Evolutionary conservation across 1,284 basidiomycete genomes (phyloP), one percentile per base, ranked within the genome.

Genomic region (Meira nashicola): DNA sequence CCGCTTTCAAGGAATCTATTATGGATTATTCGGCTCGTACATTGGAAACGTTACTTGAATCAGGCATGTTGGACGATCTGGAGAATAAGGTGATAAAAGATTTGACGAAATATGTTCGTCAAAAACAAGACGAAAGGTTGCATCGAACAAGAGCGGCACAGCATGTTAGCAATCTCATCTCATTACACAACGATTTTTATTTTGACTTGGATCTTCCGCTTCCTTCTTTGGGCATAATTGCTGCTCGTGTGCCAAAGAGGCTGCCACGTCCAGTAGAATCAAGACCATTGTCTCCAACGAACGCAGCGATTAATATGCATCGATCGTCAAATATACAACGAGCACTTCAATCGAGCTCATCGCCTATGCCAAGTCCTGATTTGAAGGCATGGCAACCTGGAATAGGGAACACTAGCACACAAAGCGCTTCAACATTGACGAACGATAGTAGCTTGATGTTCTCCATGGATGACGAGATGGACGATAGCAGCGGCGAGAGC

Each of bases 31-130:
- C 93, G 67, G 81, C 85, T 1, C 84, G 85, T 59, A 92, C 90
- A 73, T 83, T 96, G 82, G 95, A 98, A 78, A 87, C 87, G 0
- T 83, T 96, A 56, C 84, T 98, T 21, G 92, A 96, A 76, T 83
- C 83, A 33, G 84, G 85, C 4, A 84, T 92, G 69, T 83, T 98
- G 21, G 89, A 89, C 66, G 79, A 82, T 52, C 83, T 96, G 50
- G 83, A 87, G 2, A 77, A 82, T 21, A 82, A 84, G 37, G 83
- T 91, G 37, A 79, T 95, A 59, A 84, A 84, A 48, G 84, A 87
- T 57, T 83, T 98, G 2, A 83, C 86, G 0, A 73, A 76, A 1
- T 88, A 85, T 61, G 82, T 89, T 2, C 82, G 83, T 25, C 62
- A 77, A 7, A 82, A 84, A 50, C 94, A 98, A 78, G 79, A 82